These are phyloP conservation scores for Chalciporus piperatus DNA, from an alignment of 768 basidiomycete genomes.

Conservation along the genomic window DNA sequence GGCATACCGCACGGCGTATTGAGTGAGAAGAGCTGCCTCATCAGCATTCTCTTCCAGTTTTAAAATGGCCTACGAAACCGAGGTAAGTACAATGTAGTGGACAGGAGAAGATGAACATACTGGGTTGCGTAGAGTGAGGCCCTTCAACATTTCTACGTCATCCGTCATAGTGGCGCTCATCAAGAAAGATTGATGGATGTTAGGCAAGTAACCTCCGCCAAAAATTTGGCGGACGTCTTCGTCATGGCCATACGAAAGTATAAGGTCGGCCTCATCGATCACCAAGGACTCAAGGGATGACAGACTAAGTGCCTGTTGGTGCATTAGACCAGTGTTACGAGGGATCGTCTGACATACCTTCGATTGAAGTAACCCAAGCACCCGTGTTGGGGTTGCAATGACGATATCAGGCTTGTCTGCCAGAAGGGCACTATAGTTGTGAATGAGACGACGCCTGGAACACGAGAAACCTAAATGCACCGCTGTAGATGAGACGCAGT, in stretches of 20 bases:
- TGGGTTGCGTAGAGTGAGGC: slow-evolving; percentile 81
- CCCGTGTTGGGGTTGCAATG: slow-evolving; percentile 74
- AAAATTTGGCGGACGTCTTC: slow-evolving; percentile 80
- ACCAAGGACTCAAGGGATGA: slow-evolving; percentile 77
- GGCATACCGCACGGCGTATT: slow-evolving; percentile 75
- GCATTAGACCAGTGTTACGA: slow-evolving; percentile 1
- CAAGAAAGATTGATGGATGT: slow-evolving; percentile 85
- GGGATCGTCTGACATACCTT: slow-evolving; percentile 44
- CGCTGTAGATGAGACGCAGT: slow-evolving; percentile 68
- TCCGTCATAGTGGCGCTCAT: slow-evolving; percentile 99
- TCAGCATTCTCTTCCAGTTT: slow-evolving; percentile 87
- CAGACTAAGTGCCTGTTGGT: slow-evolving; percentile 57
- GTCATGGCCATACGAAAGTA: slow-evolving; percentile 95
- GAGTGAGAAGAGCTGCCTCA: slow-evolving; percentile 74
- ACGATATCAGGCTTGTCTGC: slow-evolving; percentile 78
- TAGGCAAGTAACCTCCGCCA: slow-evolving; percentile 67
- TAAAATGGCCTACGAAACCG: slow-evolving; percentile 63
- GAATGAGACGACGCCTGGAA: not conserved
- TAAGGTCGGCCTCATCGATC: slow-evolving; percentile 96
- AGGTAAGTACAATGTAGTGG: not conserved
- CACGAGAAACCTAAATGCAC: slow-evolving; percentile 34
- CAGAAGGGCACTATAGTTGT: slow-evolving; percentile 42
- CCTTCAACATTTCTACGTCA: slow-evolving; percentile 90
- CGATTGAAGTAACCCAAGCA: slow-evolving; percentile 63
- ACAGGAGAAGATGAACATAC: slow-evolving; percentile 43